phyloP scores from a whole-genome alignment of 768 basidiomycete genomes.

The Lentinula edodes region DNA sequence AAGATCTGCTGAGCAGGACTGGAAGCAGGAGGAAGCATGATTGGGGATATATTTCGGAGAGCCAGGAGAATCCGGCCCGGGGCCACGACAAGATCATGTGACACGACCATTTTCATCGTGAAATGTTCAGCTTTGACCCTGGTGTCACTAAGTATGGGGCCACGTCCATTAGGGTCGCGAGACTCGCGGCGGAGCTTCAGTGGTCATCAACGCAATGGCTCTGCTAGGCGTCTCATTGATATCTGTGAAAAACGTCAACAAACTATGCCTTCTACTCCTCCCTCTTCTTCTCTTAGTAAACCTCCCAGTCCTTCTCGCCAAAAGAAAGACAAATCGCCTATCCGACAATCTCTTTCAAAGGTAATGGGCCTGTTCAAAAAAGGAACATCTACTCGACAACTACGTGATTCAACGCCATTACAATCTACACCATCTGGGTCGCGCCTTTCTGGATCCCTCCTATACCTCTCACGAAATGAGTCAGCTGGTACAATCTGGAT shows the following conservation, averaged over 20 bases:
- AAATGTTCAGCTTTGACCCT: slow-evolving; percentile 1
- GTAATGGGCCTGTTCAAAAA: slow-evolving; percentile 60
- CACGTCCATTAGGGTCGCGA: slow-evolving; percentile 2
- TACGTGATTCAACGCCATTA: not conserved
- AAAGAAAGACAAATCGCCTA: slow-evolving; percentile 47
- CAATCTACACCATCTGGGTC: slow-evolving; percentile 1
- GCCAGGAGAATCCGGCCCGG: not conserved
- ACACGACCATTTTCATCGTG: not conserved
- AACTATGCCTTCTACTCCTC: slow-evolving; percentile 9
- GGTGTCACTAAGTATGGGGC: not conserved
- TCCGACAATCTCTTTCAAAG: slow-evolving; percentile 61
- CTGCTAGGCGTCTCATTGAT: slow-evolving; percentile 49
- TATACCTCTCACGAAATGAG: slow-evolving; percentile 39
- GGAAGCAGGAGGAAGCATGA: not conserved
- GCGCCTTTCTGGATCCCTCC: slow-evolving; percentile 30
- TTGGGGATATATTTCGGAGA: not conserved
- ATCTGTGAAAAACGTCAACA: slow-evolving; percentile 39
- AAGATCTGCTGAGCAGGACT: not conserved
- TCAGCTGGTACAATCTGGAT: slow-evolving; percentile 42
- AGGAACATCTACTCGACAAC: slow-evolving; percentile 17
- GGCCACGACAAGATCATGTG: not conserved
- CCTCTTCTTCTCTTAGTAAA: slow-evolving; percentile 9
- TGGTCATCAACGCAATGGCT: slow-evolving; percentile 23
- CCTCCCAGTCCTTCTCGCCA: slow-evolving; percentile 12
- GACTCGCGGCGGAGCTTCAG: not conserved